Base-by-base conservation (phyloP, 2,329 filamentous ascomycete genomes). In the Lomentospora prolificans region DNA sequence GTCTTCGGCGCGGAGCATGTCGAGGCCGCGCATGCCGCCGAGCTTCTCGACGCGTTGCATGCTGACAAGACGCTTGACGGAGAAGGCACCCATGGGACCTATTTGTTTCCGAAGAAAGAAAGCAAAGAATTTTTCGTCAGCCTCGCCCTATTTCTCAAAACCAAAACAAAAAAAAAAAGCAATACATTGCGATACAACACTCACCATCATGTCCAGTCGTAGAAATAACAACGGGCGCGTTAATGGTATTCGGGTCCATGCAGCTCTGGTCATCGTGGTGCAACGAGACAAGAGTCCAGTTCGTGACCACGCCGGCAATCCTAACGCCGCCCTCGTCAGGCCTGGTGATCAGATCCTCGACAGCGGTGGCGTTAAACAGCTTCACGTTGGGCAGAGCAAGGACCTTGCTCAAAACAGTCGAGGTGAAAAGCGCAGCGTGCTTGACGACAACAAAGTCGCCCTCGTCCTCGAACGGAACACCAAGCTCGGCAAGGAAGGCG, bases 211-310 rank as follows among this genome's bases (percentile, higher is more conserved):
- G 90, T 53, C 90, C 91, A 0, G 90, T 96, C 24, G 90, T 96
- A 57, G 85, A 90, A 74, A 96, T 87, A 66, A 96, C 77, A 58
- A 96, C 71, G 1, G 90, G 90, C 0, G 90, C 89, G 67, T 95
- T 96, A 80, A 96, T 95, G 65, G 90, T 96, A 81, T 94, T 95
- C 62, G 90, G 90, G 70, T 96, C 91, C 90, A 96, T 95, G 85
- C 90, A 96, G 59, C 83, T 88, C 75, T 95, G 90, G 69, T 92
- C 87, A 67, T 90, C 87, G 70, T 91, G 87, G 70, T 91, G 86
- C 78, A 92, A 87, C 46, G 85, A 82, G 51, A 96, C 90, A 25
- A 96, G 80, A 1, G 90, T 96, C 90, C 90, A 96, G 80, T 96
- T 96, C 65, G 89, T 95, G 56, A 96, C 91, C 1, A 96, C 90